Percentiles rank a stretch among this genome's conserved stretches.
These are phyloP conservation scores for Symbiodinium natans DNA, from an alignment of 73 alveolate genomes.

Conservation along the genomic window DNA sequence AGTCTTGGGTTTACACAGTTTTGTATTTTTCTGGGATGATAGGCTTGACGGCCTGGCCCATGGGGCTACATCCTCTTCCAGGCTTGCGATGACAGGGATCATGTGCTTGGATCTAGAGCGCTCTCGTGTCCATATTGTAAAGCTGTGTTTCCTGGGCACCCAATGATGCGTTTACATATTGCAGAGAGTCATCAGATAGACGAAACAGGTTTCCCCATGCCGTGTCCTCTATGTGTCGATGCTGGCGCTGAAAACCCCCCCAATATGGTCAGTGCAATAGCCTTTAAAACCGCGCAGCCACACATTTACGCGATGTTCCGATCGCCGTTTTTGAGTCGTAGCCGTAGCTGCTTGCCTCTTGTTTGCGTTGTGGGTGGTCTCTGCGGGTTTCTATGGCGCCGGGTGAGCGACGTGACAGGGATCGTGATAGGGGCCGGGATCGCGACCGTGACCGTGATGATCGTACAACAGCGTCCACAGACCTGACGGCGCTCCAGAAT, in stretches of 20 bases:
- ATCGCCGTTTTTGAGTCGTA: background rate
- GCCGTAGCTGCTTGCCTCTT: too few species aligned
- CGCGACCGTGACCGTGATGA: too few species aligned
- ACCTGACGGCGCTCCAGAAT: background rate
- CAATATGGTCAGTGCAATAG: background rate
- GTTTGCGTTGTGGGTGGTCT: too few species aligned
- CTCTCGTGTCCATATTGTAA: background rate
- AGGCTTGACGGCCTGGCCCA: too few species aligned
- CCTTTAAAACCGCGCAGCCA: background rate
- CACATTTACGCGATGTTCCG: background rate
- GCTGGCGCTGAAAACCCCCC: background rate
- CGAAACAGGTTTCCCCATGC: background rate
- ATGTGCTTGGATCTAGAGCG: background rate
- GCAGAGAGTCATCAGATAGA: background rate
- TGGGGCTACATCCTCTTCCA: too few species aligned
- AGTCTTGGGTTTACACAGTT: too few species aligned
- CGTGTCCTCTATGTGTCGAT: background rate
- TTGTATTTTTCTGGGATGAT: too few species aligned
- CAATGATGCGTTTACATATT: background rate
- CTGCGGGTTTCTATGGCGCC: too few species aligned
- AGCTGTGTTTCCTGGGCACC: constrained; percentile 18
- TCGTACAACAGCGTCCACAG: too few species aligned
- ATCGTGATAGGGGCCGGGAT: too few species aligned
- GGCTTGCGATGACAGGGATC: too few species aligned
- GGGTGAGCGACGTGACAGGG: too few species aligned